Evolutionary conservation across 805 yeast species (phyloP).

Genomic region (Jamesozyma gamospora): DNA sequence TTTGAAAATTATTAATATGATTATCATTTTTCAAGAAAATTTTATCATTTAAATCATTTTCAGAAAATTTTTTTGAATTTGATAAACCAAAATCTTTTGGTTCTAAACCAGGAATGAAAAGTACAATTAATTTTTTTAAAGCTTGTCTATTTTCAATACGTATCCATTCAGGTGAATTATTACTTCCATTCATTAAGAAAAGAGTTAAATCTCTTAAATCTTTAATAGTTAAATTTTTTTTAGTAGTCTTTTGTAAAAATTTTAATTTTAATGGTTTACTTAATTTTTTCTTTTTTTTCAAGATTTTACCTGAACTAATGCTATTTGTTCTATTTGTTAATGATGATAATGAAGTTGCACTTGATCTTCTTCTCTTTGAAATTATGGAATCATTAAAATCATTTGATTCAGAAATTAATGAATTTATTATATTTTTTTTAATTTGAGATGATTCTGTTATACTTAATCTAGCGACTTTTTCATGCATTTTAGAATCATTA

Average conservation of each 20-base stretch:
- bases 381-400: background rate
- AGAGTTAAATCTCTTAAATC: conserved; percentile 40
- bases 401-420: conserved; percentile 1
- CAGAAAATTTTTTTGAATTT: conserved; percentile 10
- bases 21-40: conserved; percentile 6
- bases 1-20: conserved; percentile 6
- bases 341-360: conserved; percentile 10
- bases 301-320: conserved; percentile 3
- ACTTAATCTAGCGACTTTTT: conserved; percentile 21
- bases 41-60: conserved; percentile 1
- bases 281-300: conserved; percentile 28
- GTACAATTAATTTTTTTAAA: conserved; percentile 45
- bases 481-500: conserved; percentile 4
- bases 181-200: conserved; percentile 33
- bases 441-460: conserved; percentile 10
- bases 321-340: conserved; percentile 6
- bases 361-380: conserved; percentile 23
- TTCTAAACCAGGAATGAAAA: conserved; percentile 58
- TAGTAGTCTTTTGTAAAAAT: conserved; percentile 25
- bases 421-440: conserved; percentile 9
- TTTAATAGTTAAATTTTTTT: conserved; percentile 27
- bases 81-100: conserved; percentile 32
- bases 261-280: conserved; percentile 26
- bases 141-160: conserved; percentile 37
- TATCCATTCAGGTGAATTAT: conserved; percentile 41